Percentiles rank a stretch among this genome's conserved stretches.
Evolutionary conservation across 2,329 filamentous ascomycete species (phyloP).

Genomic region (Thermomyces lanuginosus): DNA sequence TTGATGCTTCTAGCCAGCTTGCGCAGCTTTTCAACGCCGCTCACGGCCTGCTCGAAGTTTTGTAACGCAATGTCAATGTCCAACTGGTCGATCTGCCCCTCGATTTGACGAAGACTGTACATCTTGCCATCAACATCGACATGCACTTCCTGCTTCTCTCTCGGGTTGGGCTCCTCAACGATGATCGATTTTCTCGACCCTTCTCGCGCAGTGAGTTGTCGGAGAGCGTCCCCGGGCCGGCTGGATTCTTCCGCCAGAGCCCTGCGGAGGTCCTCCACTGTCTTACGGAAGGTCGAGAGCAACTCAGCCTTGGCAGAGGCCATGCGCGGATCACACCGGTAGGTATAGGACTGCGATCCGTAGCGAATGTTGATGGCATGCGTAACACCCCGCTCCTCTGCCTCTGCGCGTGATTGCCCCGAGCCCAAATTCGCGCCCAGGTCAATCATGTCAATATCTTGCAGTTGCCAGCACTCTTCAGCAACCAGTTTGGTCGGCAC

Average conservation of each 20-base stretch:
- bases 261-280: constrained; percentile 80
- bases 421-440: constrained; percentile 42
- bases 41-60: constrained; percentile 69
- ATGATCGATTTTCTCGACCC: constrained; percentile 65
- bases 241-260: constrained; percentile 69
- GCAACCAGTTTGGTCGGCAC: constrained; percentile 62
- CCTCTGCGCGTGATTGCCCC: constrained; percentile 22
- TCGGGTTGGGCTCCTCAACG: constrained; percentile 60
- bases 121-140: constrained; percentile 95
- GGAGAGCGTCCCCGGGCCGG: constrained; percentile 68
- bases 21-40: constrained; percentile 69
- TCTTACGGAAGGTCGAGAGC: constrained; percentile 78
- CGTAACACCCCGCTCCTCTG: constrained; percentile 45
- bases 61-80: constrained; percentile 93
- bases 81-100: constrained; percentile 84
- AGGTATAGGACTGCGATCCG: constrained; percentile 83
- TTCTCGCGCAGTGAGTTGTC: constrained; percentile 68
- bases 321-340: constrained; percentile 71
- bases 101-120: constrained; percentile 89
- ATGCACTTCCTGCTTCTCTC: constrained; percentile 56
- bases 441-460: constrained; percentile 86
- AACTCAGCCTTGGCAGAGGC: constrained; percentile 63
- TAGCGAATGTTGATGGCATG: constrained; percentile 86
- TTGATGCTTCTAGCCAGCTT: constrained; percentile 63
- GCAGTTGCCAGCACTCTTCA: constrained; percentile 81